These are phyloP conservation scores for Endothia cerciana DNA, from an alignment of 2,329 filamentous ascomycete species.

Conservation along the genomic window DNA sequence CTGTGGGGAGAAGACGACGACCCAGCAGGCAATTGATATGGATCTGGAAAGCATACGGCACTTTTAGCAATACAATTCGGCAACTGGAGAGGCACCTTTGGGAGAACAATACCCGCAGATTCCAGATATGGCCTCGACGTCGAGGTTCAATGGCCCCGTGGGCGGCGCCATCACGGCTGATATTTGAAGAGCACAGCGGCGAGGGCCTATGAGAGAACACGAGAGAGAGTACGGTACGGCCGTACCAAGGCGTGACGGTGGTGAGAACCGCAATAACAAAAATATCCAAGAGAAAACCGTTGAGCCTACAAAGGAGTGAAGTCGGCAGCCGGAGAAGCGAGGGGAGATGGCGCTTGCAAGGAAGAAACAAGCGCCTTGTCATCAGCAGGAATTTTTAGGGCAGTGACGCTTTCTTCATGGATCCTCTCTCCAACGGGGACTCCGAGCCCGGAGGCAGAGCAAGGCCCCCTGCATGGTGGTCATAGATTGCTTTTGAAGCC, in stretches of 20 bases:
- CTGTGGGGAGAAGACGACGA: conserved; percentile 95
- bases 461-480: not conserved
- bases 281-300: not conserved
- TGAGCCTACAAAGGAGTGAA: not conserved
- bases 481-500: not conserved
- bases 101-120: conserved; percentile 71
- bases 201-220: not conserved
- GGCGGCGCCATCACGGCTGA: conserved; percentile 54
- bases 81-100: conserved; percentile 23
- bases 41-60: conserved; percentile 58
- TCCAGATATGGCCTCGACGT: conserved; percentile 88
- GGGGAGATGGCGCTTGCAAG: not conserved
- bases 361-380: not conserved
- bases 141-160: conserved; percentile 66
- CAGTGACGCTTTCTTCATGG: conserved; percentile 20
- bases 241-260: no score
- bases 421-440: conserved; percentile 13
- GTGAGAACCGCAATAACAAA: not conserved
- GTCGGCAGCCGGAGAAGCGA: not conserved
- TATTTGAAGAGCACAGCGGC: not conserved
- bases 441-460: conserved; percentile 17
- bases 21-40: conserved; percentile 96
- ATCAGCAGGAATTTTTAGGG: conserved; percentile 23
- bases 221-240: not conserved
- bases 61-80: not conserved